Evolutionary conservation across 441 rosid genomes (phyloP).

Genomic region (Erysimum pusillum): DNA sequence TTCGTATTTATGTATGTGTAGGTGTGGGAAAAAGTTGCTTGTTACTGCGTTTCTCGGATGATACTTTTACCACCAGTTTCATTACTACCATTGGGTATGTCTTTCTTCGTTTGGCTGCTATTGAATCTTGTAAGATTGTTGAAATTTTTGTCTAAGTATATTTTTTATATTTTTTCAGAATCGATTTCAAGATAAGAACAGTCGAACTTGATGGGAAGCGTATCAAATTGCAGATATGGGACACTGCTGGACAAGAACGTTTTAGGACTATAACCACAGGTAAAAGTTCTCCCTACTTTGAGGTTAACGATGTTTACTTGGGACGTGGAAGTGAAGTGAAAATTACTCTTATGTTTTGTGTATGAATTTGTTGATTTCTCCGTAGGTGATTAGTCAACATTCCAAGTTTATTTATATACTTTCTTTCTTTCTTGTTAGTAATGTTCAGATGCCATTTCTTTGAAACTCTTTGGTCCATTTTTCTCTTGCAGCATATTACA

Average conservation of each 20-base stretch:
- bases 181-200: slow-evolving; percentile 63
- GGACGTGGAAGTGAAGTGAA: slow-evolving; percentile 1
- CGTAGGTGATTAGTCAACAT: not conserved
- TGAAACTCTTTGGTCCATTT: not conserved
- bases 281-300: not conserved
- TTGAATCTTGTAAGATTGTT: slow-evolving; percentile 23
- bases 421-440: not conserved
- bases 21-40: slow-evolving; percentile 91
- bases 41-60: slow-evolving; percentile 82
- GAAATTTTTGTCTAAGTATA: not conserved
- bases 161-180: slow-evolving; percentile 35
- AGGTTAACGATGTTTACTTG: not conserved
- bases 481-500: slow-evolving; percentile 65
- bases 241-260: slow-evolving; percentile 70
- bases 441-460: not conserved
- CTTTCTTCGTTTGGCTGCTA: slow-evolving; percentile 7
- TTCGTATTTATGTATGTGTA: slow-evolving; percentile 18
- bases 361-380: not conserved
- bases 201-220: slow-evolving; percentile 70
- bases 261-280: slow-evolving; percentile 66
- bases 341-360: not conserved
- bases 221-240: slow-evolving; percentile 67
- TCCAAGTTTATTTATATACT: not conserved
- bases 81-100: slow-evolving; percentile 81
- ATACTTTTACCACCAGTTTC: slow-evolving; percentile 87